These are phyloP conservation scores for Pugionium dolabratum DNA, from an alignment of 345 rosid species.

Conservation along the genomic window DNA sequence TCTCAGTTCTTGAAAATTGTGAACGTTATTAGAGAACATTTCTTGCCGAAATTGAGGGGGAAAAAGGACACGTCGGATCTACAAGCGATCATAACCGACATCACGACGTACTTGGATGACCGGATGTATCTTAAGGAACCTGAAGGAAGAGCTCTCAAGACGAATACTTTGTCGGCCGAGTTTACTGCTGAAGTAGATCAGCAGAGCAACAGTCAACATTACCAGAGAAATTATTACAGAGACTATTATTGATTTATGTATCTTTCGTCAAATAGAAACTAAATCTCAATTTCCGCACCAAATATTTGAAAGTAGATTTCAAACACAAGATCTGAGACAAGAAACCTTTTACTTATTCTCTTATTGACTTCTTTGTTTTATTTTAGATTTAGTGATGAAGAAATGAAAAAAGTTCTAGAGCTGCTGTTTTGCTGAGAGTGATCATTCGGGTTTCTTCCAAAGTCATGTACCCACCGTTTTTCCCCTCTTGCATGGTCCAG, in stretches of 20 bases:
- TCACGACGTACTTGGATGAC: conserved; percentile 65
- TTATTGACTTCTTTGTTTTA: too few species aligned
- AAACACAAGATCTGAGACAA: conserved; percentile 2
- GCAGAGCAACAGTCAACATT: conserved; percentile 33
- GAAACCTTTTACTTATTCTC: not conserved
- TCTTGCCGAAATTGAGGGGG: conserved; percentile 52
- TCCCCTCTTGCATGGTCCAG: too few species aligned
- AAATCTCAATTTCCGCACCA: not conserved
- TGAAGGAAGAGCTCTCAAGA: conserved; percentile 57
- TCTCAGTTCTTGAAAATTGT: conserved; percentile 70
- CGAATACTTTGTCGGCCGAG: conserved; percentile 45
- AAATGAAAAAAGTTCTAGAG: too few species aligned
- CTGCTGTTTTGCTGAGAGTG: too few species aligned
- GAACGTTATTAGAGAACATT: conserved; percentile 55
- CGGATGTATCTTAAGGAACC: conserved; percentile 61
- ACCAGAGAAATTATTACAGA: conserved; percentile 16
- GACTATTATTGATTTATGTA: conserved; percentile 5
- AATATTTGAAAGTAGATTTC: not conserved
- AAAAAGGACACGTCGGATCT: conserved; percentile 50
- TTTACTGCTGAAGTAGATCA: conserved; percentile 43
- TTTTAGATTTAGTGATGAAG: too few species aligned
- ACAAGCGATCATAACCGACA: conserved; percentile 46
- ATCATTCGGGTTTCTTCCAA: too few species aligned
- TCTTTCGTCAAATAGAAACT: not conserved
- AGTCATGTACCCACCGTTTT: too few species aligned